Evolutionary conservation across 305 asterid species (phyloP).

Genomic region (Fraxinus sp.): DNA sequence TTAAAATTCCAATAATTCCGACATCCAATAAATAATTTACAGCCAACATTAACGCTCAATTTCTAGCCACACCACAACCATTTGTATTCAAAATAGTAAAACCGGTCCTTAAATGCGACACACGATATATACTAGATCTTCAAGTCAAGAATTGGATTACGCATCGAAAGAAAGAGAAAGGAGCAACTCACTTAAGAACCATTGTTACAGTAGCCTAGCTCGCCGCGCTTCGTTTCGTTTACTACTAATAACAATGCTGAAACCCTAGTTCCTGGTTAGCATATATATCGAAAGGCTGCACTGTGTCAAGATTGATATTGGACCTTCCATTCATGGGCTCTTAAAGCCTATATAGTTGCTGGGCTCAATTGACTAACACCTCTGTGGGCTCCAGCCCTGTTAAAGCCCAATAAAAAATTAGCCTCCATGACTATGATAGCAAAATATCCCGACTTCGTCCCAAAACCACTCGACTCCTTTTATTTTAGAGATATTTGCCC

Average conservation of each 20-base stretch:
- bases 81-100: not conserved
- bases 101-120: not conserved
- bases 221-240: conserved; percentile 26
- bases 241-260: conserved; percentile 8
- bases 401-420: no score
- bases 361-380: not conserved
- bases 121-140: not conserved
- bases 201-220: conserved; percentile 26
- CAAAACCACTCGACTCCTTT: no score
- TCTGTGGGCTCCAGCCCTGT: not conserved
- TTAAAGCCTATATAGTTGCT: not conserved
- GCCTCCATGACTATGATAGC: not conserved
- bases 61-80: not conserved
- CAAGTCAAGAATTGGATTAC: not conserved
- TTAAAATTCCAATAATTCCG: not conserved
- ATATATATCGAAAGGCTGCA: not conserved
- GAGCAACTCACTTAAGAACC: conserved; percentile 56
- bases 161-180: not conserved
- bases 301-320: not conserved
- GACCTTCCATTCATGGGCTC: not conserved
- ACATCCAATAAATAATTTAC: not conserved
- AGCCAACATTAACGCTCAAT: not conserved
- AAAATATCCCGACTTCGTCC: no score
- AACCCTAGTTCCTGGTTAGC: conserved; percentile 31
- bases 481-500: no score